Base-by-base conservation (phyloP, 768 basidiomycete species). In the Tubosaeta sp. region DNA sequence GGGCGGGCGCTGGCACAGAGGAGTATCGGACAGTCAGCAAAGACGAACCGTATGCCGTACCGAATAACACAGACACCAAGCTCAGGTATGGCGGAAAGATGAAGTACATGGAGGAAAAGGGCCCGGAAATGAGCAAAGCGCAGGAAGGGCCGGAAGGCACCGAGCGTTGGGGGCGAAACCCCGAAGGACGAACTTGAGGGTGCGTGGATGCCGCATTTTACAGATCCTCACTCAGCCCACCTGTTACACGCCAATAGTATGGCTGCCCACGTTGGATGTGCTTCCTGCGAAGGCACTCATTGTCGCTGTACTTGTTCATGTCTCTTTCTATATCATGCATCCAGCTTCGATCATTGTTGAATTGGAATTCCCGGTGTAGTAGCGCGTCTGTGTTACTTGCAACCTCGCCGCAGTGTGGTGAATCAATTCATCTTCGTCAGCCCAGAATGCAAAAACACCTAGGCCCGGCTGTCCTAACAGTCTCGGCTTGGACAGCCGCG, bases 131-230 rank as follows among this genome's bases (percentile, higher is more conserved):
- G 35, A 72, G 71, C 48, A 55, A 59, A 14, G 21, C 51, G 0
- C 58, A 54, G 9, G 68, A 75, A 32, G 74, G 76, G 0, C 76
- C 77, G 0, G 59, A 70, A 27, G 72, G 65, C 6, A 68, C 66
- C 22, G 69, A 63, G 31, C 72, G 68, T 30, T 53, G 58, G 11
- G 76, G 76, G 3, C 62, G 72, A 49, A 67, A 68, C 46, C 65
- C 69, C 8, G 61, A 68, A 49, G 54, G 62, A 35, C 55, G 52
- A 38, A 12, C 44, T 25, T 61, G 44, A 24, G 41, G 16, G 36
- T 18, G 18, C 22, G 40, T 24, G 5, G 16, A n/a, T n/a, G 35
- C 18, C 10, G 9, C 18, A 4, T 19, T 36, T 36, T 19, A 13
- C 38, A 39, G 21, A 19, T 21, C 21, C 21, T 21, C 4, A 38